Conservation (phyloP, 1,284 basidiomycete species). For the Apiotrichum porosum region DNA sequence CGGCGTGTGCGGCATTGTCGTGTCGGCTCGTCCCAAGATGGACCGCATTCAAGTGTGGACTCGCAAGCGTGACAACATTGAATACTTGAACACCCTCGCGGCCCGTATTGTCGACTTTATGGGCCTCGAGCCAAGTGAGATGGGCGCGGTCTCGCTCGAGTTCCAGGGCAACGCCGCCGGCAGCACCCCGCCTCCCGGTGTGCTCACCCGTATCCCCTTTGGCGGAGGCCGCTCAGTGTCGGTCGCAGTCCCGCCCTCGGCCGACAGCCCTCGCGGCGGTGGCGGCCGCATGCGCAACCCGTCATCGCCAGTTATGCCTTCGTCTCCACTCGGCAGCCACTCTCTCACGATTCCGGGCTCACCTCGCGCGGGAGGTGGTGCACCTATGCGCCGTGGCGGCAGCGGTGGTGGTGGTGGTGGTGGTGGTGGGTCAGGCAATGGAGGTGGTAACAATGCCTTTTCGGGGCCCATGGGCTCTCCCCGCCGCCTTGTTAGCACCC, state of each 20-base stretch:
- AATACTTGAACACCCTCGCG: slow-evolving; percentile 70
- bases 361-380: background rate
- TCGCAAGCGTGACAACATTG: slow-evolving; percentile 72
- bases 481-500: slow-evolving; percentile 11
- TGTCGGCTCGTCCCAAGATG: slow-evolving; percentile 76
- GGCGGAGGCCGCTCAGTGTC: slow-evolving; percentile 1
- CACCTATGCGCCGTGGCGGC: slow-evolving; percentile 6
- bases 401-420: background rate
- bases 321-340: slow-evolving; percentile 1
- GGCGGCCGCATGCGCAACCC: background rate
- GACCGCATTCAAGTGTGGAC: slow-evolving; percentile 89
- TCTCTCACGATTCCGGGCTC: slow-evolving; percentile 1
- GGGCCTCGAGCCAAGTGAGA: slow-evolving; percentile 52
- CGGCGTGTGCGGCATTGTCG: slow-evolving; percentile 84
- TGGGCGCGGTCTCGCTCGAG: slow-evolving; percentile 75
- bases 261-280: background rate
- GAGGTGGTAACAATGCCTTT: slow-evolving; percentile 11
- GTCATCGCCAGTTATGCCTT: slow-evolving; percentile 1
- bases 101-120: slow-evolving; percentile 72
- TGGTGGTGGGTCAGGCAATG: background rate
- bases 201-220: slow-evolving; percentile 2
- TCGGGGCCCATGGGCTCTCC: slow-evolving; percentile 11
- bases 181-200: background rate
- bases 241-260: background rate
- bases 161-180: slow-evolving; percentile 61